Evolutionary conservation across 257 asterid genomes (phyloP).

Genomic region (Nicotiana tomentosiformis): DNA sequence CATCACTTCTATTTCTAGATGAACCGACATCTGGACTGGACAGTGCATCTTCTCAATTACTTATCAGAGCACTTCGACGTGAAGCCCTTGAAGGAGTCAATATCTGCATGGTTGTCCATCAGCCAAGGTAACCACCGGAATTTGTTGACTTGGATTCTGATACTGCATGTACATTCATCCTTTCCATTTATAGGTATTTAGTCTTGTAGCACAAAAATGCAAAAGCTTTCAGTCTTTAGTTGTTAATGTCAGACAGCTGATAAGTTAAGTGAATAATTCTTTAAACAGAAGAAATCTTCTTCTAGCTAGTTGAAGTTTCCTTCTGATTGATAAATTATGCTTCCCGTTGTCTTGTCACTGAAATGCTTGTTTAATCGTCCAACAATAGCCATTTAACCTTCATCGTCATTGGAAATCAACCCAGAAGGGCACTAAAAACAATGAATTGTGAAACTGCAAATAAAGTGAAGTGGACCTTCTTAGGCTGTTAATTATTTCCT

Average conservation of each 20-base stretch:
- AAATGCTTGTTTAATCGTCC: neutral
- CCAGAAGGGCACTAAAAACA: neutral
- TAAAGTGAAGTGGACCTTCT: neutral
- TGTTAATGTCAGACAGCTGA: neutral
- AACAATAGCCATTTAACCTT: neutral
- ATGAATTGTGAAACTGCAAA: neutral
- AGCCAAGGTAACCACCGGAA: constrained; percentile 60
- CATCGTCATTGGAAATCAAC: neutral
- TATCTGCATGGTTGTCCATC: constrained; percentile 96
- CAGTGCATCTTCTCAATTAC: constrained; percentile 93
- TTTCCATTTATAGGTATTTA: neutral
- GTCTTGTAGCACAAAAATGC: neutral
- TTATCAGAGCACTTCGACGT: constrained; percentile 80
- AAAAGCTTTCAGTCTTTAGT: neutral
- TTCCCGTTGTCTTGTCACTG: neutral
- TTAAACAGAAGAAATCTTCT: neutral
- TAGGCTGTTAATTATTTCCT: neutral
- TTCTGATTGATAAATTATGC: neutral
- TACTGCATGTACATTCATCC: neutral
- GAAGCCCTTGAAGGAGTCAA: constrained; percentile 94
- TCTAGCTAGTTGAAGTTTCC: constrained; percentile 2
- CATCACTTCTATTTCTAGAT: constrained; percentile 82
- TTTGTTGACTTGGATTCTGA: neutral
- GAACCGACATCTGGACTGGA: constrained; percentile 97
- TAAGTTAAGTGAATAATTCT: neutral